Conservation (phyloP, 805 yeast genomes). For the Teunomyces pallodes region DNA sequence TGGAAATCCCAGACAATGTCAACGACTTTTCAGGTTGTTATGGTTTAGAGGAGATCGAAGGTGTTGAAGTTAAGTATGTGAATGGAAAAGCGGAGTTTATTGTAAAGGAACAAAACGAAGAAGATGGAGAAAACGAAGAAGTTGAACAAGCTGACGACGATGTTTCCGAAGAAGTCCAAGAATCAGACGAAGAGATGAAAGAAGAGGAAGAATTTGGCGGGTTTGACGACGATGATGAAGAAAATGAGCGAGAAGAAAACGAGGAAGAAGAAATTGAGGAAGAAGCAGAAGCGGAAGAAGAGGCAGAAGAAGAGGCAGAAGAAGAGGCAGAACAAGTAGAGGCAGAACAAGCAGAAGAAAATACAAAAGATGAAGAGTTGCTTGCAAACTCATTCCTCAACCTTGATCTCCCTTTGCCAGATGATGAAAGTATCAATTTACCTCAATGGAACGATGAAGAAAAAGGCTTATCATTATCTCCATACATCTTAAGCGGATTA, state of each 20-base stretch:
- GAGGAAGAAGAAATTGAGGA: constrained; percentile 11
- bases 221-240: constrained; percentile 17
- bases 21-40: constrained; percentile 89
- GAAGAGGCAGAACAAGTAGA: constrained; percentile 6
- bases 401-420: constrained; percentile 27
- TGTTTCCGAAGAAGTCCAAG: neutral
- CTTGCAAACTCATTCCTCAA: constrained; percentile 28
- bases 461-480: constrained; percentile 44
- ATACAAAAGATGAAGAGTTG: constrained; percentile 15
- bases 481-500: constrained; percentile 62
- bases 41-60: constrained; percentile 92
- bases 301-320: constrained; percentile 5
- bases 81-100: constrained; percentile 65
- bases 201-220: constrained; percentile 29
- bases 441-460: constrained; percentile 61
- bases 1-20: constrained; percentile 75
- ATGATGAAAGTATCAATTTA: constrained; percentile 40
- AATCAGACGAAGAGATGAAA: constrained; percentile 11
- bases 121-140: constrained; percentile 6
- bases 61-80: constrained; percentile 76
- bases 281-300: constrained; percentile 4
- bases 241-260: constrained; percentile 4
- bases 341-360: neutral
- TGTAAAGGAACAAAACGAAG: constrained; percentile 24
- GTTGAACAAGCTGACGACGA: constrained; percentile 6